These are phyloP conservation scores for Eucalyptus regnans DNA, from an alignment of 345 rosid genomes.

Conservation along the genomic window DNA sequence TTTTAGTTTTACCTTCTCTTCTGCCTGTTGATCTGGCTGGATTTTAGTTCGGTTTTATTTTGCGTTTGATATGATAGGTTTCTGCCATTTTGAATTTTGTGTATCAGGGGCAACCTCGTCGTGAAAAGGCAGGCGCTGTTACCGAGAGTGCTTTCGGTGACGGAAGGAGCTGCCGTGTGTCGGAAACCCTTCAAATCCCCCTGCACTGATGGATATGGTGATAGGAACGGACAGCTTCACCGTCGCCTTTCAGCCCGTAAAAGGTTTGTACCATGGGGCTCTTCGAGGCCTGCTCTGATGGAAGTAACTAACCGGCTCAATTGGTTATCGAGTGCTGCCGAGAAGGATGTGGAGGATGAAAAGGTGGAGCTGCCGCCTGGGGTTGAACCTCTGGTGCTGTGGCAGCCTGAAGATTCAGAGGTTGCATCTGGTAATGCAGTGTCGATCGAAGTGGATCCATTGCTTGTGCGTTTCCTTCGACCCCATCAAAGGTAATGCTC, in stretches of 20 bases:
- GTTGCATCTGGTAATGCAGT: constrained; percentile 14
- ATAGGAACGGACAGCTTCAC: constrained; percentile 40
- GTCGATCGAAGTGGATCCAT: constrained; percentile 64
- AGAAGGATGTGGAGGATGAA: constrained; percentile 39
- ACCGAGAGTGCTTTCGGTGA: constrained; percentile 76
- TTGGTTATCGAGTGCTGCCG: neutral
- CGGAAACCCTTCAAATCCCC: constrained; percentile 96
- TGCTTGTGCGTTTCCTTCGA: constrained; percentile 89
- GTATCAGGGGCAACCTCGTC: constrained; percentile 69
- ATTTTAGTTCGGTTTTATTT: neutral
- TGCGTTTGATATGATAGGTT: neutral
- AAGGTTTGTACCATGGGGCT: constrained; percentile 94
- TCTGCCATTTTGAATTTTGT: neutral
- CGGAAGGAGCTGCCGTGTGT: constrained; percentile 85
- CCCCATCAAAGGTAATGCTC: constrained; percentile 88
- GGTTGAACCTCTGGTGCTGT: constrained; percentile 68
- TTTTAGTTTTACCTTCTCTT: neutral
- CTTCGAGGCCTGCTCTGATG: constrained; percentile 50
- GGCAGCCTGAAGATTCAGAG: constrained; percentile 65
- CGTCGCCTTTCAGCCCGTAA: constrained; percentile 89
- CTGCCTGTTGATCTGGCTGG: neutral
- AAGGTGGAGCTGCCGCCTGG: constrained; percentile 65
- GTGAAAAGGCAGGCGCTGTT: constrained; percentile 75
- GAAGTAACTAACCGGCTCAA: constrained; percentile 20
- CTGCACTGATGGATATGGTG: constrained; percentile 42